Base-by-base conservation (phyloP, 2,329 filamentous ascomycete species). In the Fusarium sp. region DNA sequence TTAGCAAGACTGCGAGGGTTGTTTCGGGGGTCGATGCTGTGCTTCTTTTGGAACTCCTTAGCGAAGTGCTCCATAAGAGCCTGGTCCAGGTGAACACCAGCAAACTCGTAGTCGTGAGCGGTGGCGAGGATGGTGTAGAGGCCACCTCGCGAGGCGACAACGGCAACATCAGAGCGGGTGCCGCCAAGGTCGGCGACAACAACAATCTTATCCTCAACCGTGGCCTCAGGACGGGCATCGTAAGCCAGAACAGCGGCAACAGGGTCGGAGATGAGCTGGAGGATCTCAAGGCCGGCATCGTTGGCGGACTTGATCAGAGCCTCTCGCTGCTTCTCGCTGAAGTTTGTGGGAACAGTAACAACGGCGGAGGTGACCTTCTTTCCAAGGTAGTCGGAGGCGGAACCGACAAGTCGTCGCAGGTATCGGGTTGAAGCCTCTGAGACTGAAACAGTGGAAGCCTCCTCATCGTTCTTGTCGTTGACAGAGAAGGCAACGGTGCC, bases 41-140 rank as follows among this genome's bases (percentile, higher is more conserved):
- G 89, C 87, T 97, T 97, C 88, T 99, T 98, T 77, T 96, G 87
- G 83, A 99, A 99, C 82, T 99, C 96, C 86, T 99, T 99, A 74
- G 95, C 92, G 74, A 98, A 97, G 85, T 97, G 91, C 79, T 99
- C 95, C 78, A 97, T 92, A 61, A 99, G 86, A 49, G 95, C 91
- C 79, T 96, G 88, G 83, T 99, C 96, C 58, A 99, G 86, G 71
- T 94, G 90, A 35, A 89, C 86, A 76, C 96, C 96, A 57, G 92
- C 90, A 72, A 95, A 92, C 77, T 98, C 94, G 82, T 97, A 97
- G 84, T 99, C 96, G 83, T 98, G 96, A 30, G 91, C 89, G 14
- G 95, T 97, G 20, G 96, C 94, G 60, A 99, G 86, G 74, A 97
- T 90, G 63, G 93, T 97, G 86, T 98, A 98, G 84, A 98, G 95